Evolutionary conservation across 2,329 filamentous ascomycete genomes (phyloP).

Genomic region (Teratosphaeria viscida): DNA sequence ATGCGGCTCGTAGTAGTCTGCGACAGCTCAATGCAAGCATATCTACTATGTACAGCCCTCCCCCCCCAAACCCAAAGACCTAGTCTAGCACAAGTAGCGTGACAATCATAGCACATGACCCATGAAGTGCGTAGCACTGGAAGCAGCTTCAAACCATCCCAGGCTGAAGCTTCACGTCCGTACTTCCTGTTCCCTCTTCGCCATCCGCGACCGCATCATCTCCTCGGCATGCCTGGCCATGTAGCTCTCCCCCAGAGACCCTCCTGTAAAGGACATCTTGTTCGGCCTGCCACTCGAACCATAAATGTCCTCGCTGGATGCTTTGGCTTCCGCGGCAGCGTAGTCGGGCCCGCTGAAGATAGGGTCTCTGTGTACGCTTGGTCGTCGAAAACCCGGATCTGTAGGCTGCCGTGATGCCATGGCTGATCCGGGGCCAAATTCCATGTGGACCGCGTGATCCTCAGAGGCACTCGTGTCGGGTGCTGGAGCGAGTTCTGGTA

Average conservation of each 20-base stretch:
- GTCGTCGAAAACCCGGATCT: slow-evolving; percentile 25
- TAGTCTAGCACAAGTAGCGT: neutral
- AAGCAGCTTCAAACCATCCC: neutral
- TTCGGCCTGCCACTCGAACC: slow-evolving; percentile 6
- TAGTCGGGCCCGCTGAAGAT: slow-evolving; percentile 17
- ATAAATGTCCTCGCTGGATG: slow-evolving; percentile 8
- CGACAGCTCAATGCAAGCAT: neutral
- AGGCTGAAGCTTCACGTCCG: slow-evolving; percentile 48
- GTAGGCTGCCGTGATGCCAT: slow-evolving; percentile 20
- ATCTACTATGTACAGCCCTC: neutral
- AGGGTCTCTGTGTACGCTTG: slow-evolving; percentile 22
- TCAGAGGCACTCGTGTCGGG: slow-evolving; percentile 1
- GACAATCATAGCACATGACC: neutral
- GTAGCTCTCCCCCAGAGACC: slow-evolving; percentile 25
- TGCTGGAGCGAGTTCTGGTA: slow-evolving; percentile 3
- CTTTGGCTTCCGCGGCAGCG: slow-evolving; percentile 6
- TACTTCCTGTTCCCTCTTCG: slow-evolving; percentile 4
- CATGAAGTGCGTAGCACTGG: neutral
- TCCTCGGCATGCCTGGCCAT: slow-evolving; percentile 24
- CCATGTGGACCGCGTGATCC: slow-evolving; percentile 13
- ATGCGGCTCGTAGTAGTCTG: neutral
- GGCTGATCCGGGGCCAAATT: slow-evolving; percentile 16
- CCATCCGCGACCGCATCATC: slow-evolving; percentile 11
- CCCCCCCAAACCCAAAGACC: neutral
- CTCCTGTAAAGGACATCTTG: slow-evolving; percentile 17